Percentiles rank a stretch among this genome's conserved stretches.
These are phyloP conservation scores for Mariannaea elegans DNA, from an alignment of 2,329 filamentous ascomycete species.

Conservation along the genomic window DNA sequence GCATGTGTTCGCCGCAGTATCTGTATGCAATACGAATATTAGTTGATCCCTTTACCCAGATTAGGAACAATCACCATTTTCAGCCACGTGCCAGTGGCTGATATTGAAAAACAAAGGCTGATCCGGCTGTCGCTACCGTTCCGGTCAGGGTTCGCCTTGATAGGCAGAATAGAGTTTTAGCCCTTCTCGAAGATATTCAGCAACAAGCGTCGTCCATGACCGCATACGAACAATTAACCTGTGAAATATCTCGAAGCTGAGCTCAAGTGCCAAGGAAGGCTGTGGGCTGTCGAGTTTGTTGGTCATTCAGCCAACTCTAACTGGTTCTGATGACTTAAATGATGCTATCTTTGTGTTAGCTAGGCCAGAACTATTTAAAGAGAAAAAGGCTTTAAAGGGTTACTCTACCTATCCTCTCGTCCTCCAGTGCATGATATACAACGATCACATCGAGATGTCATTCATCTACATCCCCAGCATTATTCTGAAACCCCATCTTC, in stretches of 20 bases:
- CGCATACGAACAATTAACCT: constrained; percentile 5
- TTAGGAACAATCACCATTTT: no score
- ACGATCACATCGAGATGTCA: background rate
- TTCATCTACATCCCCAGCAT: background rate
- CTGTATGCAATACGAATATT: no score
- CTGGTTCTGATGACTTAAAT: background rate
- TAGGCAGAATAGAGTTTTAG: background rate
- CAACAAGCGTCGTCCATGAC: constrained; percentile 6
- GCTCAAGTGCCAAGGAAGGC: background rate
- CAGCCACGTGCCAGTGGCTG: constrained; percentile 36
- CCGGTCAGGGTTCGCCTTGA: background rate
- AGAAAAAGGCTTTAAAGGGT: constrained; percentile 39
- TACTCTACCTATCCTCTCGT: no score
- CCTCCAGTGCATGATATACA: background rate
- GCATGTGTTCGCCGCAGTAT: no score
- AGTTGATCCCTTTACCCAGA: no score
- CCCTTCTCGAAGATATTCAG: constrained; percentile 2
- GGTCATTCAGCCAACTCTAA: constrained; percentile 5
- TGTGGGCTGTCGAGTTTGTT: constrained; percentile 6
- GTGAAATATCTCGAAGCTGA: background rate
- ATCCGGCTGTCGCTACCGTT: constrained; percentile 7
- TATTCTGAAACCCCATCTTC: background rate
- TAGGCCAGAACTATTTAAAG: background rate
- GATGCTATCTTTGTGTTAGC: background rate
- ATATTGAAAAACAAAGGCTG: constrained; percentile 31